Conservation (phyloP, 305 asterid species). For the Fraxinus angustifolia region DNA sequence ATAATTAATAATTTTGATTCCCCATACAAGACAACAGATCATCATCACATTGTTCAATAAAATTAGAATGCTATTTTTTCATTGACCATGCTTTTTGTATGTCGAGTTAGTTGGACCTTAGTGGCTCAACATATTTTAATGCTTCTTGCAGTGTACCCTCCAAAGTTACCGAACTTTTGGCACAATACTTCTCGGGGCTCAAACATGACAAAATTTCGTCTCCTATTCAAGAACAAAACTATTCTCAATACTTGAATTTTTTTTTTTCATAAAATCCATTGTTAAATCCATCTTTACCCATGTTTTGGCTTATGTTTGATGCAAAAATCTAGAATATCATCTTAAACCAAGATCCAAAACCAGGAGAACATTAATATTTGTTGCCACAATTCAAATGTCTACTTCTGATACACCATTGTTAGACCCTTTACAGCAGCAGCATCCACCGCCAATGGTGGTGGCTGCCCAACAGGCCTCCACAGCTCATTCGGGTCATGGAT, state of each 20-base stretch:
- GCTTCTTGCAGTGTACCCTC: not conserved
- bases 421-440: conserved; percentile 35
- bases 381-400: conserved; percentile 28
- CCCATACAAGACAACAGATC: too few relatives aligned
- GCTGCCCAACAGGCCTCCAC: conserved; percentile 44
- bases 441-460: conserved; percentile 53
- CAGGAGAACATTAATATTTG: not conserved
- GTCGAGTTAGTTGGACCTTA: not conserved
- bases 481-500: conserved; percentile 58
- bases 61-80: not conserved
- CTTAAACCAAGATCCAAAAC: not conserved
- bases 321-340: not conserved
- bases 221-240: not conserved
- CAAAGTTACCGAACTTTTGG: not conserved
- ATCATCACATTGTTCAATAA: not conserved
- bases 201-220: not conserved
- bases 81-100: not conserved
- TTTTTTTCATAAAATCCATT: not conserved
- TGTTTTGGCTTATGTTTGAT: not conserved
- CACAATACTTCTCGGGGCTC: not conserved
- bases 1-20: too few relatives aligned
- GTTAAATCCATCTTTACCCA: not conserved
- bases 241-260: not conserved
- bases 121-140: not conserved
- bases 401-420: conserved; percentile 30